A percentile compares a stretch with the other conserved stretches of the same genome.
phyloP scores from a whole-genome alignment of 208 protist genomes.

The Acanthamoeba royreba region DNA sequence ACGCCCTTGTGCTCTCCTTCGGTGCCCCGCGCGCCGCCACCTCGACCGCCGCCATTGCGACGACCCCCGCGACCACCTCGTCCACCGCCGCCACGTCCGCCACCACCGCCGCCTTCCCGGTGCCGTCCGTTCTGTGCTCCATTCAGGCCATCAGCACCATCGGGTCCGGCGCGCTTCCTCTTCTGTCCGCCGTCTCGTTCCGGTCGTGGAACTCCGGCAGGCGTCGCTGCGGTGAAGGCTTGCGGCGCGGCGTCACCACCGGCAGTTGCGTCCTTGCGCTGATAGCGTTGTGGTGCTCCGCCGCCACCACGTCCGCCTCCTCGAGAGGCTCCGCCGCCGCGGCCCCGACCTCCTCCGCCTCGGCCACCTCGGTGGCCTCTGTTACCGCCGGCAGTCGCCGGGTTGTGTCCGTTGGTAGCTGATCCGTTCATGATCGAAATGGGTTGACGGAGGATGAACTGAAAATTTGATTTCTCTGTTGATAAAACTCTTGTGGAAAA shows the following conservation, averaged over 20 bases:
- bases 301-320: background rate
- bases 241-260: background rate
- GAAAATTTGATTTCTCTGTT: too few relatives aligned
- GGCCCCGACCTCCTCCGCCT: background rate
- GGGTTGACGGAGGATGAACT: too few relatives aligned
- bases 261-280: background rate
- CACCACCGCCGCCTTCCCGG: background rate
- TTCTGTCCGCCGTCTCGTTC: background rate
- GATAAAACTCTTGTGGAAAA: too few relatives aligned
- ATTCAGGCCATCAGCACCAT: background rate
- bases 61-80: background rate
- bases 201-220: too few relatives aligned
- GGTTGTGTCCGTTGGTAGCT: too few relatives aligned
- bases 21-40: background rate
- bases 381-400: background rate
- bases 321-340: background rate
- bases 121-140: background rate
- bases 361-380: background rate
- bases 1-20: background rate
- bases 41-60: background rate
- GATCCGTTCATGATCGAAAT: too few relatives aligned
- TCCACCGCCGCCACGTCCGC: background rate
- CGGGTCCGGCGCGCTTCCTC: background rate
- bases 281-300: background rate
- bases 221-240: background rate